Conservation (phyloP, 1,284 basidiomycete species). For the Leccinum colubrinum region DNA sequence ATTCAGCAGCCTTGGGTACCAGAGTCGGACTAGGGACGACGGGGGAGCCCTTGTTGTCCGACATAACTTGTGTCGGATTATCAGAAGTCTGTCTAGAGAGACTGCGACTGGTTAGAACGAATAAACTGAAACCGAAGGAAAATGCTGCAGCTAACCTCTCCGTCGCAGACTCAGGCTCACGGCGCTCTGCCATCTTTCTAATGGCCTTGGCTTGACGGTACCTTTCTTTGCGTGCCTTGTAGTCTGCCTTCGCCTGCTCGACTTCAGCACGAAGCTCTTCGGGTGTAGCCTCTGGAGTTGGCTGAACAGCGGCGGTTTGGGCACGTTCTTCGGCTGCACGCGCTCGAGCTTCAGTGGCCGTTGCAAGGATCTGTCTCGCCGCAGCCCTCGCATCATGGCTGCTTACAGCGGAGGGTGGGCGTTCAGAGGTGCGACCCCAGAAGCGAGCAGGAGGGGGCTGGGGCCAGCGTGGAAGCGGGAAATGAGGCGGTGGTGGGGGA, state of each 20-base stretch:
- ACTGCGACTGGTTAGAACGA: conserved; percentile 13
- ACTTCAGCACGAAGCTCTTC: conserved; percentile 57
- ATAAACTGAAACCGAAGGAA: neutral
- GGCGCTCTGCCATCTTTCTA: conserved; percentile 40
- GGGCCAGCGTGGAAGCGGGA: conserved; percentile 19
- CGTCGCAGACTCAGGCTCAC: conserved; percentile 22
- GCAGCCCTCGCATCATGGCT: conserved; percentile 8
- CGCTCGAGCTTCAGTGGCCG: conserved; percentile 15
- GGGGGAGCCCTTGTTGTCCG: neutral
- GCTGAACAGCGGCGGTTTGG: neutral
- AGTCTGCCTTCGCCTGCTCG: conserved; percentile 63
- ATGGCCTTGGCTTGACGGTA: conserved; percentile 59
- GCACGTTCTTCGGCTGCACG: conserved; percentile 5
- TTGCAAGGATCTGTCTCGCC: conserved; percentile 14
- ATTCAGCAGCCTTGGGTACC: conserved; percentile 9
- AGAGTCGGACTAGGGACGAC: conserved; percentile 7
- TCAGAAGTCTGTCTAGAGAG: conserved; percentile 29
- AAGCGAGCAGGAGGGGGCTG: conserved; percentile 28
- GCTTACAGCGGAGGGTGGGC: neutral
- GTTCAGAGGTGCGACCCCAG: conserved; percentile 18
- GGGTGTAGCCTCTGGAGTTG: conserved; percentile 19
- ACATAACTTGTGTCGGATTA: conserved; percentile 12
- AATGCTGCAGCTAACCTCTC: conserved; percentile 32
- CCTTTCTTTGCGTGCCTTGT: conserved; percentile 66
- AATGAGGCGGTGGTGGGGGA: conserved; percentile 14